phyloP scores from a whole-genome alignment of 2,329 filamentous ascomycete species.

The Aspergillus sergii region DNA sequence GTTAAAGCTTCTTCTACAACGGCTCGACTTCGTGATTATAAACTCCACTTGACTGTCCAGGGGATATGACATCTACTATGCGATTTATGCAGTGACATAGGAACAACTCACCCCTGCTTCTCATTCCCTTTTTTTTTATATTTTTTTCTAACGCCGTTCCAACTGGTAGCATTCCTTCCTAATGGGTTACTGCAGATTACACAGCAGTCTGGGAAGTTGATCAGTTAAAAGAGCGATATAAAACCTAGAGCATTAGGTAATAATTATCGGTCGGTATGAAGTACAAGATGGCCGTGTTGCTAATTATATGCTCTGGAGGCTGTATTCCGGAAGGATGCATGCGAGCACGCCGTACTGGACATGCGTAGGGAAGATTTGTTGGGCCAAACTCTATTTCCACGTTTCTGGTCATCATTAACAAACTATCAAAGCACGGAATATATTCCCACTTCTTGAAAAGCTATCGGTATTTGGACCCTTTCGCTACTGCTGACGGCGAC shows the following conservation, averaged over 20 bases:
- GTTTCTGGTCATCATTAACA: background rate
- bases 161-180: background rate
- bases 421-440: background rate
- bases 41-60: background rate
- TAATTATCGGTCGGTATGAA: background rate
- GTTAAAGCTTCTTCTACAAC: background rate
- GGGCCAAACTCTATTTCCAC: background rate
- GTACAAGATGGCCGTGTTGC: background rate
- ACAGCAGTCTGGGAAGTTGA: background rate
- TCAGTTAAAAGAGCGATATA: background rate
- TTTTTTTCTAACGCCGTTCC: background rate
- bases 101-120: background rate
- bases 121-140: too few species aligned
- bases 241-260: background rate
- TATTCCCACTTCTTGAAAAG: background rate
- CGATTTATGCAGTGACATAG: background rate
- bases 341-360: background rate
- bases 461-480: background rate
- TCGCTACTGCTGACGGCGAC: background rate
- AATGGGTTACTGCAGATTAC: background rate
- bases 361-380: background rate
- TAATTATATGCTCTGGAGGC: background rate
- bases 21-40: background rate
- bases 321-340: background rate
- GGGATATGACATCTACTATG: background rate